Evolutionary conservation across 148 eudicot genomes (phyloP).

Genomic region (Rhododendron ovatum): DNA sequence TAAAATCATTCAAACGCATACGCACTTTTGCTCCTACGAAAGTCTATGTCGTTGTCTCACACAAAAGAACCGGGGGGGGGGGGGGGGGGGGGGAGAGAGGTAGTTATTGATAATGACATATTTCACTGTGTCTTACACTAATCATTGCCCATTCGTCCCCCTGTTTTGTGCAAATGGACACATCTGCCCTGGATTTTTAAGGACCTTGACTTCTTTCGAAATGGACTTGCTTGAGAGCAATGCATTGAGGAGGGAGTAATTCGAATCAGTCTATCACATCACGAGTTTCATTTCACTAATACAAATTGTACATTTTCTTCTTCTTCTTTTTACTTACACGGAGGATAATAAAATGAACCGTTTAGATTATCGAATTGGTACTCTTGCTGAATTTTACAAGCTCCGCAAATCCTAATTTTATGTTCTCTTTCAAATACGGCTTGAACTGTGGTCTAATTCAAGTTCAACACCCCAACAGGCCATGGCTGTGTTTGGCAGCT

Average conservation of each 20-base stretch:
- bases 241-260: no score
- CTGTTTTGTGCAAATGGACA: not conserved
- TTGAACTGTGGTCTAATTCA: not conserved
- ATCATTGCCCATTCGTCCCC: slow-evolving; percentile 4
- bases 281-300: no score
- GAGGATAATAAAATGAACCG: no score
- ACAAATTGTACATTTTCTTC: no score
- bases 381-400: not conserved
- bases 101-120: slow-evolving; percentile 13
- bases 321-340: no score
- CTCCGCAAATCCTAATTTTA: not conserved
- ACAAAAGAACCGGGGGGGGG: no score
- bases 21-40: not conserved
- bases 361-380: not conserved
- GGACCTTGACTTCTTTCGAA: not conserved
- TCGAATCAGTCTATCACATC: not conserved
- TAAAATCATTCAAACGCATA: not conserved
- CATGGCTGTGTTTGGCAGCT: not conserved
- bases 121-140: slow-evolving; percentile 14
- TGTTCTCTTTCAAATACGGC: not conserved
- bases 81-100: not conserved
- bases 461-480: not conserved
- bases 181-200: not conserved
- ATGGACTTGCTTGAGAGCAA: not conserved
- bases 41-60: not conserved